Conservation (phyloP, 225 moss, liverwort and hornwort genomes). For the Pleurozium schreberi region DNA sequence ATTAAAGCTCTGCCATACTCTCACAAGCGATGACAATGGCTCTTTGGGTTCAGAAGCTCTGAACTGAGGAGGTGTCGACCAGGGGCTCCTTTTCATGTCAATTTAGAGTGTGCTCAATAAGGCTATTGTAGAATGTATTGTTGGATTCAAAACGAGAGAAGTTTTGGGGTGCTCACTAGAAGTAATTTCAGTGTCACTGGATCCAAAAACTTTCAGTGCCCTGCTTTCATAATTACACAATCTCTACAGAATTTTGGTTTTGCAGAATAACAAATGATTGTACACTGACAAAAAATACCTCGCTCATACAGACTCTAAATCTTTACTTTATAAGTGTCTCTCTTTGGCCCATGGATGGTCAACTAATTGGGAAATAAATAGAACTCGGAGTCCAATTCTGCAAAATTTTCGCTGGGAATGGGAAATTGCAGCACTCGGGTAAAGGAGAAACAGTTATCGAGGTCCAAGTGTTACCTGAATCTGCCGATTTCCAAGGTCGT, state of each 20-base stretch:
- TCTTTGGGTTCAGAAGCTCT: neutral
- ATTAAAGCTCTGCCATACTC: neutral
- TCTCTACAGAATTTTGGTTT: neutral
- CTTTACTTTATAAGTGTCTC: neutral
- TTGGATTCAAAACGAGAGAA: neutral
- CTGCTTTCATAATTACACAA: neutral
- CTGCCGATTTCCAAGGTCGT: neutral
- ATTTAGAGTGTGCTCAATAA: neutral
- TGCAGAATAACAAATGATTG: neutral
- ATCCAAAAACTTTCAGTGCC: neutral
- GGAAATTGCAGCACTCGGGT: neutral
- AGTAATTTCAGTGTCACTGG: neutral
- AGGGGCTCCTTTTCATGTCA: neutral
- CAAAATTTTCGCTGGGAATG: neutral
- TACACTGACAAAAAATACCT: neutral
- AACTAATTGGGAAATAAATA: neutral
- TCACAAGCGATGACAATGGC: neutral
- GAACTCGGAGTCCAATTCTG: neutral
- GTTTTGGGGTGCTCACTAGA: neutral
- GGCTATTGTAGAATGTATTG: neutral
- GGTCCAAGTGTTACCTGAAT: neutral
- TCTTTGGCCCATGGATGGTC: neutral
- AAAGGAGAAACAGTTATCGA: neutral
- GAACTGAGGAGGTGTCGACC: neutral
- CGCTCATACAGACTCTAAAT: neutral